Base-by-base conservation (phyloP, 2,329 filamentous ascomycete species). In the Arthroderma sp. region DNA sequence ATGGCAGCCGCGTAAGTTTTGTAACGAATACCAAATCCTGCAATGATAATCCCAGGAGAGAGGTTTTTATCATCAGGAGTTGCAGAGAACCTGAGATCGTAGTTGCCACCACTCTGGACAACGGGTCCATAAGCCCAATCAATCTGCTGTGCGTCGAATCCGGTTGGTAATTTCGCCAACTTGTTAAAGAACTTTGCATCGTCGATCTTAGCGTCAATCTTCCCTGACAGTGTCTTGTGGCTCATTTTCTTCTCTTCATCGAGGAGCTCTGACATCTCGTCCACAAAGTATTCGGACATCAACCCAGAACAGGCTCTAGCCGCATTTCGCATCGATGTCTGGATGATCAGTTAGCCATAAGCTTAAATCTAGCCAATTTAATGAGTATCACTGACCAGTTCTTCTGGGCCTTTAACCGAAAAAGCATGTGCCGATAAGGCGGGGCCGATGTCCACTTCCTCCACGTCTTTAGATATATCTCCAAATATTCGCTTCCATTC, bases 221-320 rank as follows among this genome's bases (percentile, higher is more conserved):
- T 93, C 66, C 88, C 84, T n/a, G 88, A 84, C 6, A 98, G 80
- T 1, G 81, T 80, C 63, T 85, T 88, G 73, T 98, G 93, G 62
- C 90, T 93, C 68, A 97, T 89, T 70, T 95, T 95, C 78, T 95
- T 96, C 72, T 97, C 94, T 64, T 91, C 86, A 68, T 98, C 93
- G 60, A 98, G 82, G 55, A 97, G 86, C 65, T 87, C 86, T 54
- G 91, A 95, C 91, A 98, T 97, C 71, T 96, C 91, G 68, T 98
- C 93, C 63, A 98, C 85, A 71, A 97, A 97, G 73, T 93, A 98
- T 59, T 91, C 89, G 54, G 89, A 89, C 85, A 97, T 94, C 60
- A 97, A 78, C 59, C 90, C 91, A 63, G 94, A 91, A 65, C 91
- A 96, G 51, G 93, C 91, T 68, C 93, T 87, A 57, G 93, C 93